Conservation (phyloP, 192 early-diverging fungal species). For the Coemansia sp. region DNA sequence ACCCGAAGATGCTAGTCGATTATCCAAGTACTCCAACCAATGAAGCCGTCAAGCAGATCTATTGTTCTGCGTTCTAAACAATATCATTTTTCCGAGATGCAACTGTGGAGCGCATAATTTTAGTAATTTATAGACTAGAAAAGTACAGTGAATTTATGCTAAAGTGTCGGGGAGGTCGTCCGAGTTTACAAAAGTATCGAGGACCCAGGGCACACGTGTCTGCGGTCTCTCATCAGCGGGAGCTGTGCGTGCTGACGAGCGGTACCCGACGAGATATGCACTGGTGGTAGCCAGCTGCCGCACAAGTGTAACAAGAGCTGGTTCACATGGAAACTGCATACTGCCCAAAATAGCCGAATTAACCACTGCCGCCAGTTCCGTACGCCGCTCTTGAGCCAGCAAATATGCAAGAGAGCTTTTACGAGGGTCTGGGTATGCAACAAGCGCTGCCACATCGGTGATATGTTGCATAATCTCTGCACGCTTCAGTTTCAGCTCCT, state of each 20-base stretch:
- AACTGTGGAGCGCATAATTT: neutral
- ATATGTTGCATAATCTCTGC: slow-evolving; percentile 48
- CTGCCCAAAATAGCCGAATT: slow-evolving; percentile 35
- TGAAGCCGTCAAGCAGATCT: neutral
- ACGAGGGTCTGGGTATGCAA: slow-evolving; percentile 37
- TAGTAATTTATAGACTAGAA: neutral
- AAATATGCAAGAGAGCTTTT: slow-evolving; percentile 38
- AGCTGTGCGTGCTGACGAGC: neutral
- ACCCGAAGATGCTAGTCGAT: neutral
- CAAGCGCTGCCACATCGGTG: slow-evolving; percentile 41
- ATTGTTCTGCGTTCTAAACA: neutral
- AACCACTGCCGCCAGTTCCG: slow-evolving; percentile 32
- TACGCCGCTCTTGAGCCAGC: slow-evolving; percentile 26
- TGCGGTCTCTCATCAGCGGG: neutral
- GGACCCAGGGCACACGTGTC: slow-evolving; percentile 29
- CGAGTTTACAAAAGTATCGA: slow-evolving; percentile 47
- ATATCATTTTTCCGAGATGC: neutral
- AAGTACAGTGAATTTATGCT: neutral
- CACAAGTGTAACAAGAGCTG: slow-evolving; percentile 33
- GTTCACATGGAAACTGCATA: slow-evolving; percentile 35
- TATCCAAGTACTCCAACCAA: neutral
- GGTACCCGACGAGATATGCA: slow-evolving; percentile 32
- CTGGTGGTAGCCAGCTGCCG: slow-evolving; percentile 46
- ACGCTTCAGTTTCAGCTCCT: slow-evolving; percentile 36
- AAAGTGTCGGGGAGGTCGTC: slow-evolving; percentile 12